phyloP scores from a whole-genome alignment of 805 yeast genomes.

The Suhomyces sp. region DNA sequence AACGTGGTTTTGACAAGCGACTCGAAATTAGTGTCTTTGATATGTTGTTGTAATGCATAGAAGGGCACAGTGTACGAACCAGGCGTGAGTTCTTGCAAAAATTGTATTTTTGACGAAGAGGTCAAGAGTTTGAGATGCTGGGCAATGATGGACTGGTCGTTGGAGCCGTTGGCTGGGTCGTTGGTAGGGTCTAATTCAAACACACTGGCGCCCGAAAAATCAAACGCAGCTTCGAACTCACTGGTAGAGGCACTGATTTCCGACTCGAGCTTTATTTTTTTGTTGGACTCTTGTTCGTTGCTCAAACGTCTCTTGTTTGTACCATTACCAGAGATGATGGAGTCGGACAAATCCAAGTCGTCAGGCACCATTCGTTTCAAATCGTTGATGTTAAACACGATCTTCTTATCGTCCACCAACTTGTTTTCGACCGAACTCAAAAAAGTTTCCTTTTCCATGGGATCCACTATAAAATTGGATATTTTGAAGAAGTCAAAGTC shows the following conservation, averaged over 20 bases:
- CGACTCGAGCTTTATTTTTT: slow-evolving; percentile 41
- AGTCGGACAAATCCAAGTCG: slow-evolving; percentile 42
- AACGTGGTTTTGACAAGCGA: slow-evolving; percentile 56
- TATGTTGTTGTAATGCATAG: slow-evolving; percentile 43
- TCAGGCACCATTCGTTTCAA: slow-evolving; percentile 36
- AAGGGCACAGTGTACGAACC: slow-evolving; percentile 64
- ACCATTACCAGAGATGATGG: slow-evolving; percentile 40
- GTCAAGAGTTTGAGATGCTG: slow-evolving; percentile 71
- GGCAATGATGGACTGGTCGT: slow-evolving; percentile 38
- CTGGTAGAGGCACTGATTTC: not conserved
- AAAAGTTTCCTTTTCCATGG: slow-evolving; percentile 34
- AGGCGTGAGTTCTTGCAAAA: slow-evolving; percentile 55
- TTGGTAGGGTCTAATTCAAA: slow-evolving; percentile 11
- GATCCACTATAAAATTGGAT: slow-evolving; percentile 50
- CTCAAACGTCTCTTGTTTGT: slow-evolving; percentile 19
- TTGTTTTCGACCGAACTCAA: slow-evolving; percentile 29
- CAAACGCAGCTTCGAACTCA: slow-evolving; percentile 3
- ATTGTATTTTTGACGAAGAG: slow-evolving; percentile 49
- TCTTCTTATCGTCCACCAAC: slow-evolving; percentile 33
- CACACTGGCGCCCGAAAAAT: not conserved
- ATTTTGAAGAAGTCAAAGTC: slow-evolving; percentile 42
- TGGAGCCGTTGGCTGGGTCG: slow-evolving; percentile 21
- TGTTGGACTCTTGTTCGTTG: slow-evolving; percentile 16
- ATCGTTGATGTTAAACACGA: slow-evolving; percentile 35
- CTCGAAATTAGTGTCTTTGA: slow-evolving; percentile 53